Percentiles rank a stretch among this genome's conserved stretches.
Evolutionary conservation across 2,329 filamentous ascomycete species (phyloP).

Genomic region (Fusarium xylarioides): DNA sequence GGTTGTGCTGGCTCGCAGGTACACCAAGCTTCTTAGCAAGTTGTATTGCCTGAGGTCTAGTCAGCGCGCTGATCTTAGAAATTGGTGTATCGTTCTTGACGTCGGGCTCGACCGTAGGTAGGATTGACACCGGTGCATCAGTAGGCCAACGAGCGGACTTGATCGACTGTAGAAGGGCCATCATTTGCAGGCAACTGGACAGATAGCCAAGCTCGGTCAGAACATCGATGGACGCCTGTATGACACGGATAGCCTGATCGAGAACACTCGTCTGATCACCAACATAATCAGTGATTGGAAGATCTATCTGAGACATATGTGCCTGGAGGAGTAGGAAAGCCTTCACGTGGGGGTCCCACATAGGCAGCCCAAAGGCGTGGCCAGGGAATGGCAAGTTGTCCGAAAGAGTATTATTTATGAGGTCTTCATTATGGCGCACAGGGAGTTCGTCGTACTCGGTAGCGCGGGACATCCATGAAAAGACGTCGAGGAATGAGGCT

Average conservation of each 20-base stretch:
- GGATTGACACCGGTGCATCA: slow-evolving; percentile 79
- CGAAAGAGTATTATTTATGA: slow-evolving; percentile 92
- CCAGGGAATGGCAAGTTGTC: slow-evolving; percentile 76
- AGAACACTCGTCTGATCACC: slow-evolving; percentile 90
- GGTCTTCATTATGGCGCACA: slow-evolving; percentile 96
- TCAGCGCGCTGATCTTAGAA: slow-evolving; percentile 52
- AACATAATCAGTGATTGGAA: slow-evolving; percentile 97
- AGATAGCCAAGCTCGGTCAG: slow-evolving; percentile 88
- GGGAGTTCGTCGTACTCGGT: slow-evolving; percentile 98
- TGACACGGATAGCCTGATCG: slow-evolving; percentile 95
- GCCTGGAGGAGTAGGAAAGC: slow-evolving; percentile 93
- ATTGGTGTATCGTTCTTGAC: slow-evolving; percentile 55
- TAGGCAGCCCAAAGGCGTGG: slow-evolving; percentile 74
- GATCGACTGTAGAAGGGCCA: slow-evolving; percentile 86
- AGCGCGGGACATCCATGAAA: slow-evolving; percentile 92
- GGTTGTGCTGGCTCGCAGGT: slow-evolving; percentile 52
- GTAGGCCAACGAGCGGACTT: slow-evolving; percentile 93
- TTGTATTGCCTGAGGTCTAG: slow-evolving; percentile 49
- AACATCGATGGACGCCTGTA: slow-evolving; percentile 94
- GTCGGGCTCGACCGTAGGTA: slow-evolving; percentile 73
- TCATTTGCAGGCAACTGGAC: slow-evolving; percentile 81
- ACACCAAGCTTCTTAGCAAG: slow-evolving; percentile 64
- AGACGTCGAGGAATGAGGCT: slow-evolving; percentile 81
- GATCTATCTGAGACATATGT: slow-evolving; percentile 89
- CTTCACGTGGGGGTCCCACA: slow-evolving; percentile 99